Base-by-base conservation (phyloP, 257 asterid species). In the Handroanthus guayacan region DNA sequence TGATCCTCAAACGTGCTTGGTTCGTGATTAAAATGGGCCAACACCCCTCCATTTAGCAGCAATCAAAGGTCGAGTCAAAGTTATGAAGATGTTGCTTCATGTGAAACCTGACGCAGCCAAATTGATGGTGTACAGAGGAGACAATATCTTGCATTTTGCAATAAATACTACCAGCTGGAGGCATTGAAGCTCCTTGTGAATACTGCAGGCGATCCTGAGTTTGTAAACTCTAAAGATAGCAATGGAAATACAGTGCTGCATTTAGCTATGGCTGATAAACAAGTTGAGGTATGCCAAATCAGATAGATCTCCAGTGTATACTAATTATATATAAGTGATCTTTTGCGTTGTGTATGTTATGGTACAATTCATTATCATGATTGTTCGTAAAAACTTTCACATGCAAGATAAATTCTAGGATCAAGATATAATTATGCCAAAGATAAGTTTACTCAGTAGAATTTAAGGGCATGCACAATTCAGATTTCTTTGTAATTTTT, bases 11-110 rank as follows among this genome's bases (percentile, higher is more conserved):
- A 58, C 80, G 67, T 85, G 85, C 56, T 8, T 79, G 9, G 74
- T 58, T 9, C 67, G 72, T 3, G 87, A 86, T 20, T 11, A 50
- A 3, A 72, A 84, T 34, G 86, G 83, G 31, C 78, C 75, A 38
- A 75, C 75, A 8, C 89, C 92, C 3, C 60, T 86, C 6, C 90
- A 88, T 72, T 56, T 81, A 10, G 89, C 90, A 1, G 85, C 83
- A 9, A 70, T 75, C 4, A 79, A 86, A 58, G 89, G 91, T 25
- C 82, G 50, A 6, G 41, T 66, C 31, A 72, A 75, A 3, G 82
- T 72, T 31, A 10, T 88, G 82, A 5, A 38, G 5, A 64, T 65
- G 73, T 12, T 87, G 62, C 18, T 79, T 41, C 52, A 6, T 3
- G 44, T 6, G 0, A 44, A 43, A 8, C 60, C 82, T 2, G 12